phyloP scores from a whole-genome alignment of 2,329 filamentous ascomycete genomes.

The Venturia oleaginea region DNA sequence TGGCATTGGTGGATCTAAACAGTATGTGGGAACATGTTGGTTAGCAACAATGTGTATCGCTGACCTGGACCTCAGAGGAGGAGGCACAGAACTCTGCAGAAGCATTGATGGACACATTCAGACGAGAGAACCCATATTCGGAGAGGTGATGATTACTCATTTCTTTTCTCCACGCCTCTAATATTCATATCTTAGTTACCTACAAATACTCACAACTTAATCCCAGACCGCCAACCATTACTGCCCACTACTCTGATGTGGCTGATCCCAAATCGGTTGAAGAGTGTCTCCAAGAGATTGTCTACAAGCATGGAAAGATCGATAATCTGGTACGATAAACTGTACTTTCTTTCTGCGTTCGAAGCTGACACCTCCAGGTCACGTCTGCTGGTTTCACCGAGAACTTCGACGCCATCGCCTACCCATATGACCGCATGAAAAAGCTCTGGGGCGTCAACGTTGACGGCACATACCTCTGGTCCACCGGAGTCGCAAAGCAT shows the following conservation, averaged over 20 bases:
- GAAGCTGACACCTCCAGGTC: background rate
- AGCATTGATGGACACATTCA: conserved; percentile 65
- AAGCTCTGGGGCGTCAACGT: conserved; percentile 95
- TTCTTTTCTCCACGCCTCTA: background rate
- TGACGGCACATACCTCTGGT: conserved; percentile 84
- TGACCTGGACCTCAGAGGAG: conserved; percentile 50
- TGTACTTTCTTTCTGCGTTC: background rate
- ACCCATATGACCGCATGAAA: conserved; percentile 82
- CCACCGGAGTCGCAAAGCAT: conserved; percentile 75
- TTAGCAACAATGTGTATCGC: background rate
- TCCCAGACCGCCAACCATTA: conserved; percentile 59
- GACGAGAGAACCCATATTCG: conserved; percentile 67
- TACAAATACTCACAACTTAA: background rate
- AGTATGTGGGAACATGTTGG: conserved; percentile 44
- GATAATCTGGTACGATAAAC: conserved; percentile 62
- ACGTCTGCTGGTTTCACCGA: conserved; percentile 96
- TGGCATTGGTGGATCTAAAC: conserved; percentile 91
- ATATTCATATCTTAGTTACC: background rate
- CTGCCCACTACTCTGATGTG: conserved; percentile 84
- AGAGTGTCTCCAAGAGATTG: conserved; percentile 58
- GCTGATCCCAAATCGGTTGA: conserved; percentile 72
- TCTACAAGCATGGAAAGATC: conserved; percentile 67
- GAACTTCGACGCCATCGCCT: conserved; percentile 86
- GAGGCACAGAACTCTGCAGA: conserved; percentile 72
- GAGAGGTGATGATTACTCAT: conserved; percentile 43